These are phyloP conservation scores for Spathaspora hagerdaliae DNA, from an alignment of 805 yeast genomes.

Conservation along the genomic window DNA sequence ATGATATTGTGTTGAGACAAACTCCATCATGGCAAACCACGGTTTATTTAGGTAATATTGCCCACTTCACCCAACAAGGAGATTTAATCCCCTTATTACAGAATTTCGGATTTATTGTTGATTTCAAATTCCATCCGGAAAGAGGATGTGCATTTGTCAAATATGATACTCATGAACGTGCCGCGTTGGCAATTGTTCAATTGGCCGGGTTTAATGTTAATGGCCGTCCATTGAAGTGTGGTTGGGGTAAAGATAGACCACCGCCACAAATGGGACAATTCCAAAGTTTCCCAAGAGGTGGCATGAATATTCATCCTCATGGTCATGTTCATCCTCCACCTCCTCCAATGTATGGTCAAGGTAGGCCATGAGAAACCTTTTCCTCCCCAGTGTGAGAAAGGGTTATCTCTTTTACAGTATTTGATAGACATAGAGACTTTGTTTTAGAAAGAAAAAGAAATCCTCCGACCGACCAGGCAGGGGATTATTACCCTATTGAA, in stretches of 20 bases:
- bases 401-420: no score
- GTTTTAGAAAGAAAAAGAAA: no score
- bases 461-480: no score
- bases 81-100: constrained; percentile 73
- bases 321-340: constrained; percentile 14
- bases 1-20: constrained; percentile 69
- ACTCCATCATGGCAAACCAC: constrained; percentile 83
- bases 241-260: constrained; percentile 75
- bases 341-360: constrained; percentile 25
- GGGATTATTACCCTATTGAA: no score
- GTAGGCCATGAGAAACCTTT: constrained; percentile 9
- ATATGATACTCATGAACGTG: constrained; percentile 82
- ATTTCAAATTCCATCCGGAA: constrained; percentile 75
- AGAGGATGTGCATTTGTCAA: constrained; percentile 86
- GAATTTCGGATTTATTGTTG: constrained; percentile 78
- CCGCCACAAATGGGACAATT: constrained; percentile 18
- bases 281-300: constrained; percentile 20
- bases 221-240: constrained; percentile 76
- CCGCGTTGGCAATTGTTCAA: constrained; percentile 83
- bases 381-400: no score
- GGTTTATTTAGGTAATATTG: constrained; percentile 81
- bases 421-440: no score
- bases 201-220: constrained; percentile 65
- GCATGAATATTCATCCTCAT: not conserved
- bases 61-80: constrained; percentile 68